Conservation (phyloP, 2,329 filamentous ascomycete species). For the Diaporthe sp. region DNA sequence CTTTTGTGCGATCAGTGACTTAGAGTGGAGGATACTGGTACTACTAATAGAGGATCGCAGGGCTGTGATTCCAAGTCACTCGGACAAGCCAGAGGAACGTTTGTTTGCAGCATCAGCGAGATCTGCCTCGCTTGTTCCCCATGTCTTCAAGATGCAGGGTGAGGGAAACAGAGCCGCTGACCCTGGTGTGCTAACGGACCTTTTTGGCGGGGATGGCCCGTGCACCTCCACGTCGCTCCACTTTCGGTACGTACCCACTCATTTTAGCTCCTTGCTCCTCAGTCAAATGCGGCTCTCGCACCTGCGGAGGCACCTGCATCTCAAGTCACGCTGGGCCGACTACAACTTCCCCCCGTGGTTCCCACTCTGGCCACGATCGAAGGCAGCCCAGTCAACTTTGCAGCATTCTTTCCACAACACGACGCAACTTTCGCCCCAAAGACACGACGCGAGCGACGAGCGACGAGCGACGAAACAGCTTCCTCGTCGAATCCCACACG, state of each 20-base stretch:
- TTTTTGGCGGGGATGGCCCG: background rate
- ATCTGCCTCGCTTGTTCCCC: background rate
- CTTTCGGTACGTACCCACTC: background rate
- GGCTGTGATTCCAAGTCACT: background rate
- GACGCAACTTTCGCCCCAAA: background rate
- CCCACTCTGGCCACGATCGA: background rate
- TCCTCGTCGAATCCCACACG: background rate
- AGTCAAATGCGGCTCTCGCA: slow-evolving; percentile 11
- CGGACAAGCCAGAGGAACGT: background rate
- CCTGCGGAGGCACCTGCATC: background rate
- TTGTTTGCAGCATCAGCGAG: background rate
- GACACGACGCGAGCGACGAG: background rate
- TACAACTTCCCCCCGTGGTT: background rate
- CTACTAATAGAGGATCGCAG: background rate
- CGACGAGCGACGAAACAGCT: background rate
- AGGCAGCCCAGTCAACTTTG: background rate
- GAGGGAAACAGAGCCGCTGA: background rate
- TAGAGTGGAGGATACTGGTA: too few relatives aligned
- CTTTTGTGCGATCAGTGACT: background rate
- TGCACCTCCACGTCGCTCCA: slow-evolving; percentile 8
- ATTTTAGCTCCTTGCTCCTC: slow-evolving; percentile 7
- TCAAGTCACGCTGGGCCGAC: slow-evolving; percentile 1
- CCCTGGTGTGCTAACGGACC: background rate
- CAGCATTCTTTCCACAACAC: background rate
- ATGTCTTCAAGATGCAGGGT: background rate